These are phyloP conservation scores for Brachypodium distachyon DNA, from an alignment of 202 grass and related monocot genomes.

Conservation along the genomic window DNA sequence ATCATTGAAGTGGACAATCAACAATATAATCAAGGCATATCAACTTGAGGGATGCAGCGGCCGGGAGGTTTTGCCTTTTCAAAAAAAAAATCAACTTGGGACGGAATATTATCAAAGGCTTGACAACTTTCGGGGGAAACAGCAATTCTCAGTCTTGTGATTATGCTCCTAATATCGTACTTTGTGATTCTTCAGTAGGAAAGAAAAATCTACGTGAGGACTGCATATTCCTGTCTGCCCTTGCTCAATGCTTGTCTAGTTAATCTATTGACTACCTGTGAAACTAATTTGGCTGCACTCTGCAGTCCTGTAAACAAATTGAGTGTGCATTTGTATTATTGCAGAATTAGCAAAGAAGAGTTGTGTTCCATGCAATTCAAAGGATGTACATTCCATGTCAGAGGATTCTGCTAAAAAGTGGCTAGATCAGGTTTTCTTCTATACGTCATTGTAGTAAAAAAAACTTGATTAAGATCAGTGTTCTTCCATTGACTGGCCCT, in stretches of 20 bases:
- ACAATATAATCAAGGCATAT: neutral
- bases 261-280: constrained; percentile 2
- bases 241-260: neutral
- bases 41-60: neutral
- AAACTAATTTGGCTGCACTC: neutral
- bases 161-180: neutral
- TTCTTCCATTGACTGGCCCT: constrained; percentile 2
- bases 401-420: constrained; percentile 63
- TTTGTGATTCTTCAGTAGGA: neutral
- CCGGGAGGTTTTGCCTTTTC: too few species aligned
- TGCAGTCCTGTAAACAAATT: neutral
- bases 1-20: too few species aligned
- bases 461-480: neutral
- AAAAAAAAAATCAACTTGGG: too few species aligned
- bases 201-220: neutral
- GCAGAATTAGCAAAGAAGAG: constrained; percentile 60
- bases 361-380: constrained; percentile 74
- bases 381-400: constrained; percentile 59
- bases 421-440: constrained; percentile 47
- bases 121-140: too few species aligned
- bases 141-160: too few species aligned
- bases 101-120: too few species aligned
- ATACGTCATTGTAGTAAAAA: neutral
- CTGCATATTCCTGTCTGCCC: neutral
- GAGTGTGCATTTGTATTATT: constrained; percentile 10